A percentile compares a stretch with the other conserved stretches of the same genome.
Evolutionary conservation across 1,139 yeast species (phyloP).

Genomic region (Yamadazyma diospyri): DNA sequence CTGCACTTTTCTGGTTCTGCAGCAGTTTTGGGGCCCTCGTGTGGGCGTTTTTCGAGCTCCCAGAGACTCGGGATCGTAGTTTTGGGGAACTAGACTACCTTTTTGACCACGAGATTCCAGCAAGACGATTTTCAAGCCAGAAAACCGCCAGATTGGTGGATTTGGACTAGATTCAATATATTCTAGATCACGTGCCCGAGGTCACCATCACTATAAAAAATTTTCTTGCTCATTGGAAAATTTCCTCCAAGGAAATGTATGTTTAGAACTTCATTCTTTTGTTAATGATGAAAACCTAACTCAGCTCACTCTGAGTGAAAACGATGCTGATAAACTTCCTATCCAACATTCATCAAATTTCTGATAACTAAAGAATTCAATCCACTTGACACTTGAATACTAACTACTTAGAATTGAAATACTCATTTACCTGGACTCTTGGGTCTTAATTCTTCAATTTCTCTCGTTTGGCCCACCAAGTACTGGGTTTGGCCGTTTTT

Average conservation of each 20-base stretch:
- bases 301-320: slow-evolving; percentile 54
- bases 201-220: too few relatives aligned
- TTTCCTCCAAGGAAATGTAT: slow-evolving; percentile 1
- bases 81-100: slow-evolving; percentile 20
- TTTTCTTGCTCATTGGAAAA: not conserved
- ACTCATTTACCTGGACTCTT: slow-evolving; percentile 54
- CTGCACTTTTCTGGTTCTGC: slow-evolving; percentile 34
- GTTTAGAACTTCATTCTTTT: slow-evolving; percentile 3
- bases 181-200: too few relatives aligned
- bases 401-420: not conserved
- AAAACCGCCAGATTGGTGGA: slow-evolving; percentile 1
- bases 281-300: slow-evolving; percentile 47
- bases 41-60: slow-evolving; percentile 19
- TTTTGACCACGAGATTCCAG: slow-evolving; percentile 16
- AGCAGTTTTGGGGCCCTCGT: slow-evolving; percentile 19
- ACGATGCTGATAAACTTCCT: slow-evolving; percentile 47
- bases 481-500: slow-evolving; percentile 31
- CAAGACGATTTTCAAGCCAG: slow-evolving; percentile 11
- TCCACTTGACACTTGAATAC: not conserved
- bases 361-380: slow-evolving; percentile 5
- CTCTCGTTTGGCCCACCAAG: slow-evolving; percentile 61
- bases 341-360: slow-evolving; percentile 46
- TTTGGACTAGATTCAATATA: not conserved
- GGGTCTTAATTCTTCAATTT: slow-evolving; percentile 79
- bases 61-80: slow-evolving; percentile 21